phyloP scores from a whole-genome alignment of 2,329 filamentous ascomycete species.

The Aspergillus jensenii region DNA sequence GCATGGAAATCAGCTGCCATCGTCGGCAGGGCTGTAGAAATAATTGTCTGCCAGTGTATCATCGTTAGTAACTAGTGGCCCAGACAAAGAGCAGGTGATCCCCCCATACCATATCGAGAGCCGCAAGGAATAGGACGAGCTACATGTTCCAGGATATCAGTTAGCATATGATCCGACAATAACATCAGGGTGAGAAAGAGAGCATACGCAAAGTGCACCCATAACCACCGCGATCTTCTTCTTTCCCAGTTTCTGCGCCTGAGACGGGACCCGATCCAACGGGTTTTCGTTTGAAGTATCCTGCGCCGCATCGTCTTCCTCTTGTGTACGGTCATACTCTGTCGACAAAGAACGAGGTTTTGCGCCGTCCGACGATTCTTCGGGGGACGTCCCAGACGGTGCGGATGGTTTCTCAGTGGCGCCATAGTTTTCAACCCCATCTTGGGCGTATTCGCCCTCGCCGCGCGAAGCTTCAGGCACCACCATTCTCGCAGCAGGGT shows the following conservation, averaged over 20 bases:
- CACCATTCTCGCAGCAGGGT: conserved; percentile 2
- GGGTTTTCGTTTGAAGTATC: conserved; percentile 21
- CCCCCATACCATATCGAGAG: conserved; percentile 54
- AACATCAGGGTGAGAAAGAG: background rate
- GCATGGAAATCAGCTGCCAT: conserved; percentile 45
- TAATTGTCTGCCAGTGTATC: conserved; percentile 36
- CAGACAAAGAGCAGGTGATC: background rate
- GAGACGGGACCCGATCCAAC: conserved; percentile 35
- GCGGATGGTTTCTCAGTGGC: conserved; percentile 7
- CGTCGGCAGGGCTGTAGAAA: conserved; percentile 47
- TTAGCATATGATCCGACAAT: background rate
- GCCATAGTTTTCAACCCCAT: background rate
- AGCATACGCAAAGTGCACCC: conserved; percentile 41
- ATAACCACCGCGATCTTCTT: conserved; percentile 44
- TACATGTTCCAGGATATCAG: conserved; percentile 16
- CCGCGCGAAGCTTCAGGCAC: background rate
- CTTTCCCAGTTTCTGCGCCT: conserved; percentile 40
- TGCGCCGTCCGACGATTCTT: conserved; percentile 7
- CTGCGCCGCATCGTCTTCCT: conserved; percentile 12
- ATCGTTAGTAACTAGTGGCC: background rate
- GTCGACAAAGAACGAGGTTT: conserved; percentile 3
- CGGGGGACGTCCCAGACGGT: background rate
- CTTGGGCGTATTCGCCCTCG: background rate
- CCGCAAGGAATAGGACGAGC: conserved; percentile 60
- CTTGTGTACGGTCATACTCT: background rate